A percentile compares a stretch with the other conserved stretches of the same genome.
Conservation (phyloP, 495 filamentous ascomycete species). For the Evernia prunastri region DNA sequence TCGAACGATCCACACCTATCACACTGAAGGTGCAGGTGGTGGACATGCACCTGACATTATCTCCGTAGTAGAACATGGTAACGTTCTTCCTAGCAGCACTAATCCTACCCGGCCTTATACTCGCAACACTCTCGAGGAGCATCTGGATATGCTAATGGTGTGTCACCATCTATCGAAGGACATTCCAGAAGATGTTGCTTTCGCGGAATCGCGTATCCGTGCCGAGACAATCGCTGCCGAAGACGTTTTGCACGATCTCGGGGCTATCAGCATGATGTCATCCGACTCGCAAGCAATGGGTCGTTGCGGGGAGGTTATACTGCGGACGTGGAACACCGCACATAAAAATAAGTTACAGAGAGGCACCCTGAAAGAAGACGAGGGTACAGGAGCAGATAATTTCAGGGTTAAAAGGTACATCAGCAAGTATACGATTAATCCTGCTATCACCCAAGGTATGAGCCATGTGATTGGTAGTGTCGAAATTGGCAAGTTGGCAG, state of each 20-base stretch:
- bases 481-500: conserved; percentile 86
- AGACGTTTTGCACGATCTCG: conserved; percentile 92
- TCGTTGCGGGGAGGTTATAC: conserved; percentile 87
- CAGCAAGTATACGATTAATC: conserved; percentile 97
- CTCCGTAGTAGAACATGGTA: conserved; percentile 80
- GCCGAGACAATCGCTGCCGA: conserved; percentile 96
- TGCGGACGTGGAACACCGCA: conserved; percentile 95
- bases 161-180: conserved; percentile 91
- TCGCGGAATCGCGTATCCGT: conserved; percentile 90
- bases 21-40: conserved; percentile 94
- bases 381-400: conserved; percentile 80
- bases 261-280: conserved; percentile 97
- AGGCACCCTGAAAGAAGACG: conserved; percentile 68
- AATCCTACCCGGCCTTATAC: conserved; percentile 95
- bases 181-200: conserved; percentile 93
- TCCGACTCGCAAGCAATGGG: conserved; percentile 98
- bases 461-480: conserved; percentile 79
- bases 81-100: conserved; percentile 86
- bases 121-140: conserved; percentile 88
- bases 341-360: conserved; percentile 96
- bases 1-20: conserved; percentile 95
- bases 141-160: conserved; percentile 98
- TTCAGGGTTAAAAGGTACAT: conserved; percentile 90
- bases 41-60: conserved; percentile 98
- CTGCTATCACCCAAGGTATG: conserved; percentile 91